Evolutionary conservation across 148 eudicot genomes (phyloP).

Genomic region (Fagopyrum esculentum): DNA sequence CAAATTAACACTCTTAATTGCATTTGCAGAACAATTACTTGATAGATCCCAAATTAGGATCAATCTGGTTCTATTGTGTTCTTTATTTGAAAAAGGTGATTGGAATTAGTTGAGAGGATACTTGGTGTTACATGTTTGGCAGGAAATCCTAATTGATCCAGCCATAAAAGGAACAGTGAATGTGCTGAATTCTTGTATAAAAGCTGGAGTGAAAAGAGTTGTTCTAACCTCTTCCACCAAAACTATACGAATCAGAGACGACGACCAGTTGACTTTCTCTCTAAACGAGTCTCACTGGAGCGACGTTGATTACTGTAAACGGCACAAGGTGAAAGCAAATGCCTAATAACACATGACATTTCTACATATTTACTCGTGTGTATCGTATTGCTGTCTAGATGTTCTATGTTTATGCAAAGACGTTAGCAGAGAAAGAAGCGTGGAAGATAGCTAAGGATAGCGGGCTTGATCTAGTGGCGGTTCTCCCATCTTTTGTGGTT

Average conservation of each 20-base stretch:
- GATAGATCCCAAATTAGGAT: background rate
- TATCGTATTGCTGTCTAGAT: slow-evolving; percentile 28
- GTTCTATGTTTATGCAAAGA: slow-evolving; percentile 87
- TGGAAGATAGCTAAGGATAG: slow-evolving; percentile 60
- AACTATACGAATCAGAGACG: slow-evolving; percentile 59
- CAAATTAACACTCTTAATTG: no score
- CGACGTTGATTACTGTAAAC: slow-evolving; percentile 68
- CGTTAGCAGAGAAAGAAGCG: slow-evolving; percentile 69
- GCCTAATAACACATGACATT: background rate
- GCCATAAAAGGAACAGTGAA: slow-evolving; percentile 73
- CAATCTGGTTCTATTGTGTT: background rate
- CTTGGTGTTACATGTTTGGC: slow-evolving; percentile 15
- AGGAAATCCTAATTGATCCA: slow-evolving; percentile 71
- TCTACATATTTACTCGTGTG: background rate
- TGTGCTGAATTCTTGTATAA: slow-evolving; percentile 65
- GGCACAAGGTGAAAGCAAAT: slow-evolving; percentile 41
- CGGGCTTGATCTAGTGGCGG: slow-evolving; percentile 71
- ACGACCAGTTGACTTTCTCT: slow-evolving; percentile 38
- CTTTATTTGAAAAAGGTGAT: background rate
- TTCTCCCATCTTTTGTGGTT: slow-evolving; percentile 71
- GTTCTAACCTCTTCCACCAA: slow-evolving; percentile 89
- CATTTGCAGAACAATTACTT: background rate
- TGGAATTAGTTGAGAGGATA: no score
- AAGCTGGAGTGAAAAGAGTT: slow-evolving; percentile 44
- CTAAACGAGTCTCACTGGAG: slow-evolving; percentile 93